Base-by-base conservation (phyloP, 2,329 filamentous ascomycete genomes). In the Exophiala viscosa region DNA sequence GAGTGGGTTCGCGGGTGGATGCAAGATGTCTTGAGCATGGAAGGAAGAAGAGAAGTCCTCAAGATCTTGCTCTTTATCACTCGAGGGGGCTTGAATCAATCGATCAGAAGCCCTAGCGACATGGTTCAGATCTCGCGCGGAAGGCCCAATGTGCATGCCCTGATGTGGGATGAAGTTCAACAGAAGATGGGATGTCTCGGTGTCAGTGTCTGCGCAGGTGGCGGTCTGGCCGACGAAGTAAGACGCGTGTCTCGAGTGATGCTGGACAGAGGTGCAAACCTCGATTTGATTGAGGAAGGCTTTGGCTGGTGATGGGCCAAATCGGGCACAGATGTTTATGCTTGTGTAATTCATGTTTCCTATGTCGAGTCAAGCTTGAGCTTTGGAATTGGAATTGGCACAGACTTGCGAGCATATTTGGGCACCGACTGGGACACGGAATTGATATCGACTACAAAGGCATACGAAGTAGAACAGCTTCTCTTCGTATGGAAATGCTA, bases 1-100 rank as follows among this genome's bases (percentile, higher is more conserved):
- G 90, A 96, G 69, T 97, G 93, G 92, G 88, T 95, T 54, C 83
- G 89, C 6, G 88, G 89, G 4, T 97, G 88, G 86, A 86, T 86
- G 83, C 85, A 81, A 13, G 76, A 76, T 60, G 85, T 97, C 48
- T 78, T 97, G 31, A 80, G 80, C 50, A 86, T 96, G 79, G 87
- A 89, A 10, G 81, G 84, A 62, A 85, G 91, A 48, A 83, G 88
- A 53, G 89, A 96, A 45, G 79, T 96, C 28, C 80, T 99, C 40
- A 86, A 84, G 62, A 88, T 97, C 64, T 83, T 92, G 63, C 81
- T 97, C 43, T 97, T 95, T 72, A 85, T 97, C 61, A 97, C 93
- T 4, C 80, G 90, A 48, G 92, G 92, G 1, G 85, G 88, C 62
- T 88, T 86, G 66, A 84, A 86, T n/a, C 86, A 84, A 66, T 88